These are phyloP conservation scores for Trametes pubescens DNA, from an alignment of 1,284 basidiomycete genomes.

Conservation along the genomic window DNA sequence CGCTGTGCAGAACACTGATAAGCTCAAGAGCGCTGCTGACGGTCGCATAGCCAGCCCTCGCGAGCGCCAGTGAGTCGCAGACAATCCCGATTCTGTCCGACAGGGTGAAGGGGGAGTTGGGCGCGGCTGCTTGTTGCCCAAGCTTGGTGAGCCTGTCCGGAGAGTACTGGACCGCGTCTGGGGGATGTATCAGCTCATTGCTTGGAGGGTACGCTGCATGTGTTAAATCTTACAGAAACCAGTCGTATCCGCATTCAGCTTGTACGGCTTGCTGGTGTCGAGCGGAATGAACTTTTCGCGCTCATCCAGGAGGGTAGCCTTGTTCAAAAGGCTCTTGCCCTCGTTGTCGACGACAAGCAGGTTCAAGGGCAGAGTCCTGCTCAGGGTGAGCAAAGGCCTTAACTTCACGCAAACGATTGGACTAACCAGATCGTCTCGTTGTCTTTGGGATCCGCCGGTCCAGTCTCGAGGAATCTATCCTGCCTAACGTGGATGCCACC, in stretches of 20 bases:
- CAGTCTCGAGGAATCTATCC: conserved; percentile 93
- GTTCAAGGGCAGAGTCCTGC: conserved; percentile 83
- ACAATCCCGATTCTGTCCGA: conserved; percentile 91
- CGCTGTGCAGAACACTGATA: conserved; percentile 71
- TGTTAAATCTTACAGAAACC: conserved; percentile 79
- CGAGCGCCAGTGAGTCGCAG: conserved; percentile 82
- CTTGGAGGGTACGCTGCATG: not conserved
- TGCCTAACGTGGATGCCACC: conserved; percentile 83
- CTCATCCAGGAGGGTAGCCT: conserved; percentile 70
- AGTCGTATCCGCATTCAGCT: conserved; percentile 89
- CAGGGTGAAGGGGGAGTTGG: conserved; percentile 73
- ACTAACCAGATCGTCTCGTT: conserved; percentile 90
- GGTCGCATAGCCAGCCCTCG: conserved; percentile 81
- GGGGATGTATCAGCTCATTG: not conserved
- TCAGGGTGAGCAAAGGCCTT: conserved; percentile 9
- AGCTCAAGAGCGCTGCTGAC: conserved; percentile 82
- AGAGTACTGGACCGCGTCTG: conserved; percentile 87
- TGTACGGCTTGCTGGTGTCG: conserved; percentile 77
- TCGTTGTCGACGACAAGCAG: conserved; percentile 69
- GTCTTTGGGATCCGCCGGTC: conserved; percentile 80
- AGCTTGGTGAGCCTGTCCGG: conserved; percentile 84
- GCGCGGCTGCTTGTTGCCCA: conserved; percentile 78
- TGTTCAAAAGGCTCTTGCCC: conserved; percentile 72
- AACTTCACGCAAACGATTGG: conserved; percentile 13
- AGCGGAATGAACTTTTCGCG: conserved; percentile 77